These are phyloP conservation scores for Fraxinus velutina DNA, from an alignment of 305 asterid species.

Conservation along the genomic window DNA sequence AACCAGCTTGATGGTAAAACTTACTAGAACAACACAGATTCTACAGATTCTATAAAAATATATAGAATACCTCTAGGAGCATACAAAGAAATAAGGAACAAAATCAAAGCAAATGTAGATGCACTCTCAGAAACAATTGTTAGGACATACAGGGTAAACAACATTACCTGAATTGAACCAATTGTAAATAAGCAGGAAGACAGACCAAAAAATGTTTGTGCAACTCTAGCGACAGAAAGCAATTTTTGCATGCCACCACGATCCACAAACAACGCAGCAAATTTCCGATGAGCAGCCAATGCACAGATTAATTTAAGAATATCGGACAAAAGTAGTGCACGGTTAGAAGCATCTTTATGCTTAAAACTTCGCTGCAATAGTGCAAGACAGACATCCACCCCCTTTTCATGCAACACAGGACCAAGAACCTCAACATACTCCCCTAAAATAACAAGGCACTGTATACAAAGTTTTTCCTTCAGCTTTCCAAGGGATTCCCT, in stretches of 20 bases:
- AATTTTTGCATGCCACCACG: constrained; percentile 92
- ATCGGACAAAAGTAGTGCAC: constrained; percentile 62
- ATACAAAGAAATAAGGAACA: not conserved
- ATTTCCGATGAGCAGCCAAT: constrained; percentile 92
- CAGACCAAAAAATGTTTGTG: constrained; percentile 71
- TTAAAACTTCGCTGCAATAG: constrained; percentile 65
- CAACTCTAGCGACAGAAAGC: constrained; percentile 73
- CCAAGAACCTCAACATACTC: constrained; percentile 99
- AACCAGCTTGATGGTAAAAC: not conserved
- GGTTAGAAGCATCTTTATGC: constrained; percentile 56
- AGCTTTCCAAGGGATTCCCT: constrained; percentile 65
- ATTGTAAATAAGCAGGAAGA: constrained; percentile 92
- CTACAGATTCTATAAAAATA: not conserved
- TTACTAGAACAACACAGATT: not conserved
- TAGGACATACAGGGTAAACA: not conserved
- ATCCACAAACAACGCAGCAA: constrained; percentile 89
- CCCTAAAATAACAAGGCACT: constrained; percentile 83
- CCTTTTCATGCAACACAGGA: constrained; percentile 94
- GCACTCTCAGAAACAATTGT: not conserved
- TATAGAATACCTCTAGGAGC: not conserved
- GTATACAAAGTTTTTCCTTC: constrained; percentile 86
- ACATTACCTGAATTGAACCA: constrained; percentile 86
- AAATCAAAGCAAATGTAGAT: not conserved
- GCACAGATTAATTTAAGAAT: constrained; percentile 85
- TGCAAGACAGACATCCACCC: constrained; percentile 93